Conservation (phyloP, 164 flowering plant species). For the Amborella trichopoda region DNA sequence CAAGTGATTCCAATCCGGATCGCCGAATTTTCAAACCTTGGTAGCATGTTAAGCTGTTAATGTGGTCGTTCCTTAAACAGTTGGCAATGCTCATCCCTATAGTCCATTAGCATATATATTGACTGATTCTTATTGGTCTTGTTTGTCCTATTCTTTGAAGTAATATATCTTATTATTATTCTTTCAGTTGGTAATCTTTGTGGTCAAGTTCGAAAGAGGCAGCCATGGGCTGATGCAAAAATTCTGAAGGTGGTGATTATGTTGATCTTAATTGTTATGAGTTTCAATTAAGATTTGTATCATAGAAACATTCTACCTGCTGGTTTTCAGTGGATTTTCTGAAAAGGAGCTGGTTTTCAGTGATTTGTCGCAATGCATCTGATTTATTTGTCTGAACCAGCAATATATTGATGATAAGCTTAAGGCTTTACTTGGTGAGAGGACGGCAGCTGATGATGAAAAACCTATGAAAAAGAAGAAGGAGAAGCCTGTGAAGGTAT, state of each 20-base stretch:
- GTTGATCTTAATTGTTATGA: neutral
- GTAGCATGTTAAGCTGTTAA: too few species aligned
- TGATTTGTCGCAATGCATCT: neutral
- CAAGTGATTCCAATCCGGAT: too few species aligned
- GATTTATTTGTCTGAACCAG: conserved; percentile 22
- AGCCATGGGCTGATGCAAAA: conserved; percentile 92
- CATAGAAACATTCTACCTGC: too few species aligned
- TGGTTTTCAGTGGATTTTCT: too few species aligned
- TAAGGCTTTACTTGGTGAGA: conserved; percentile 70
- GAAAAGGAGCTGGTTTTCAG: neutral
- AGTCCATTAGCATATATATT: too few species aligned
- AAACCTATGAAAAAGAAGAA: conserved; percentile 74
- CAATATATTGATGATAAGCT: conserved; percentile 58
- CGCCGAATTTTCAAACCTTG: too few species aligned
- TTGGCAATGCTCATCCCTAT: too few species aligned
- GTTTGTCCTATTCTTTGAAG: neutral
- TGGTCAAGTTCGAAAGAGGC: conserved; percentile 59
- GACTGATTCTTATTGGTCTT: too few species aligned
- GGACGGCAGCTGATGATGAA: conserved; percentile 87
- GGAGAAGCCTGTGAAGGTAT: conserved; percentile 70
- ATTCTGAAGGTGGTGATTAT: conserved; percentile 76
- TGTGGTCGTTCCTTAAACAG: too few species aligned
- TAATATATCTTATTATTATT: neutral
- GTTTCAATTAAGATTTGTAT: neutral
- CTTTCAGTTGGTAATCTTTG: conserved; percentile 69